Percentiles rank a stretch among this genome's conserved stretches.
Evolutionary conservation across 192 early-diverging fungal species (phyloP).

Genomic region (Gamsiella multidivaricata): DNA sequence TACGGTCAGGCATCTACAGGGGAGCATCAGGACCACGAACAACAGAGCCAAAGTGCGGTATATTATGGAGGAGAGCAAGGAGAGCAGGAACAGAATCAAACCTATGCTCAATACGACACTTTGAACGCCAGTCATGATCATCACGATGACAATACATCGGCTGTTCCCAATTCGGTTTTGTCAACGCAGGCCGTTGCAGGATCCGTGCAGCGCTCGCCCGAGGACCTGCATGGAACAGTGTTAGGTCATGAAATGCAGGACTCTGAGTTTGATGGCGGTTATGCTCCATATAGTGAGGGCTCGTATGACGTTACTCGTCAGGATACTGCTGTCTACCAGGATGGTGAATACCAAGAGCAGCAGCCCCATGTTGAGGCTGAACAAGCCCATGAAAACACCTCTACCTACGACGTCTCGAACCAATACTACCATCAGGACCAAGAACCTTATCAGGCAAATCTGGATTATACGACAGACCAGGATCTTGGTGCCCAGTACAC

Average conservation of each 20-base stretch:
- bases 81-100: not conserved
- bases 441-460: constrained; percentile 16
- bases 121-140: not conserved
- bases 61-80: not conserved
- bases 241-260: constrained; percentile 1
- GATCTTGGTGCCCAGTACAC: constrained; percentile 22
- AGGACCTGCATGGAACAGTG: not conserved
- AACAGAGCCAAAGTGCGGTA: not conserved
- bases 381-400: not conserved
- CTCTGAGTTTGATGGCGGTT: constrained; percentile 7
- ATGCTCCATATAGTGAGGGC: constrained; percentile 3
- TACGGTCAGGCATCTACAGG: not conserved
- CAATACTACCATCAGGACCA: not conserved
- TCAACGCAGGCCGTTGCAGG: constrained; percentile 18
- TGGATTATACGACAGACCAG: not conserved
- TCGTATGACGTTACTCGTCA: not conserved
- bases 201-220: constrained; percentile 4
- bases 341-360: constrained; percentile 11
- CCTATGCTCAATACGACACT: constrained; percentile 3
- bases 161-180: not conserved
- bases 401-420: not conserved
- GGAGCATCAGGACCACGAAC: not conserved
- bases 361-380: not conserved
- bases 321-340: not conserved
- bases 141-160: constrained; percentile 3